Percentiles rank a stretch among this genome's conserved stretches.
These are phyloP conservation scores for Citeromyces hawaiiensis DNA, from an alignment of 1,139 yeast species.

Conservation along the genomic window DNA sequence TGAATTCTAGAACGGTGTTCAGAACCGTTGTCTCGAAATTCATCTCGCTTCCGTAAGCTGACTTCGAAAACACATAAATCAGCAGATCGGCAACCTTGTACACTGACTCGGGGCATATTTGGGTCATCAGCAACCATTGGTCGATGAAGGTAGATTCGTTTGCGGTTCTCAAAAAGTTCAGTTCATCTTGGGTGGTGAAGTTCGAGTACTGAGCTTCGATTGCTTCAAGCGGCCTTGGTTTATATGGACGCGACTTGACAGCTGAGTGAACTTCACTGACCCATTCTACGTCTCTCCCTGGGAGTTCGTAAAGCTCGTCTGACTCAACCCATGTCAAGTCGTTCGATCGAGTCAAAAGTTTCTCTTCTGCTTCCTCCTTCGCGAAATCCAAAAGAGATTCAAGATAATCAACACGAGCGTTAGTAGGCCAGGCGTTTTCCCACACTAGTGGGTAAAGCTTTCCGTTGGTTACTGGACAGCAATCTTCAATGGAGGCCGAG, in stretches of 20 bases:
- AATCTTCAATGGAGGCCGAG: conserved; percentile 13
- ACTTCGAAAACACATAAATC: conserved; percentile 18
- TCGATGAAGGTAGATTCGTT: conserved; percentile 23
- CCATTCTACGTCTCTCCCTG: neutral
- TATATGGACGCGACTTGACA: conserved; percentile 12
- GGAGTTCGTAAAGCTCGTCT: conserved; percentile 5
- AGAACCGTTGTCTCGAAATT: conserved; percentile 19
- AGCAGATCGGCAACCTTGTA: conserved; percentile 36
- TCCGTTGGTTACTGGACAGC: conserved; percentile 17
- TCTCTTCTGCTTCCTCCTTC: conserved; percentile 24
- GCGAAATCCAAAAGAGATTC: conserved; percentile 29
- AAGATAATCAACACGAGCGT: conserved; percentile 34
- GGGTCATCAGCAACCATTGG: conserved; percentile 34
- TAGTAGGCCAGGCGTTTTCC: conserved; percentile 36
- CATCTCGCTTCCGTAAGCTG: conserved; percentile 15
- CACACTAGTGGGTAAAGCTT: conserved; percentile 30
- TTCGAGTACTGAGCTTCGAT: conserved; percentile 20
- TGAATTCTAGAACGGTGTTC: conserved; percentile 21
- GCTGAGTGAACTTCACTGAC: conserved; percentile 9
- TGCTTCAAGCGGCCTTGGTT: conserved; percentile 12
- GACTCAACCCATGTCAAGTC: conserved; percentile 11
- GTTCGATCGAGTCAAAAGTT: conserved; percentile 17
- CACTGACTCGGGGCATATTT: conserved; percentile 35
- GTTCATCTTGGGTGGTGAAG: conserved; percentile 23
- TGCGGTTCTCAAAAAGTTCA: conserved; percentile 23